Evolutionary conservation across 768 basidiomycete genomes (phyloP), one percentile per base, ranked within the genome.

Genomic region (Mycena galopus): DNA sequence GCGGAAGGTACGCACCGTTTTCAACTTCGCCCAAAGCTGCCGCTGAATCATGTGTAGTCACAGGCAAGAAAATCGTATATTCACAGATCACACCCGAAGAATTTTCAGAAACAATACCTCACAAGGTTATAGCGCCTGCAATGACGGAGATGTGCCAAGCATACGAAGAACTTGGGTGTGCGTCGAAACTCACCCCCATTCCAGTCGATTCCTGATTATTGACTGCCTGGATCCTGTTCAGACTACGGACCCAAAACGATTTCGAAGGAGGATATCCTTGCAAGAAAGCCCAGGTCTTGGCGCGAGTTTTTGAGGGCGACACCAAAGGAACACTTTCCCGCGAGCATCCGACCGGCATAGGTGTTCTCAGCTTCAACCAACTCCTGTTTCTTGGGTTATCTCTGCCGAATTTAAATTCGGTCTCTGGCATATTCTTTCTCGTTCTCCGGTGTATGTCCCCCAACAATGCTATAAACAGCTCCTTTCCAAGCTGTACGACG

Each of bases 91-190:
- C 23, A 12, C 53, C 23, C 9, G 60, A 27, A 8, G 55, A 37
- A 10, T 70, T 56, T n/a, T 7, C 6, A 0, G 62, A 25, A 14
- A 21, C 32, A 12, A 57, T 58, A 21, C 39, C 62, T 1, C 25
- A n/a, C 62, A 63, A 63, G n/a, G 8, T 11, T 0, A 44, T 64
- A 35, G 69, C 23, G 1, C 30, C 19, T 8, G 8, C n/a, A 12
- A 8, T 70, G 33, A 32, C 21, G 17, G 61, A 70, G 9, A 57
- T 70, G 62, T 70, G 2, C 44, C 37, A 55, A 25, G 62, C 60
- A 5, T 70, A 64, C 33, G 69, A 64, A 10, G 39, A 61, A 39
- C 14, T 62, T 29, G 69, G 69, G 8, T 70, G 69, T 70, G 29
- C 19, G 69, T 25, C 3, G 12, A 32, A 32, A 3, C 30, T 12